Conservation (phyloP, 2,329 filamentous ascomycete species). For the Fonsecaea pedrosoi region DNA sequence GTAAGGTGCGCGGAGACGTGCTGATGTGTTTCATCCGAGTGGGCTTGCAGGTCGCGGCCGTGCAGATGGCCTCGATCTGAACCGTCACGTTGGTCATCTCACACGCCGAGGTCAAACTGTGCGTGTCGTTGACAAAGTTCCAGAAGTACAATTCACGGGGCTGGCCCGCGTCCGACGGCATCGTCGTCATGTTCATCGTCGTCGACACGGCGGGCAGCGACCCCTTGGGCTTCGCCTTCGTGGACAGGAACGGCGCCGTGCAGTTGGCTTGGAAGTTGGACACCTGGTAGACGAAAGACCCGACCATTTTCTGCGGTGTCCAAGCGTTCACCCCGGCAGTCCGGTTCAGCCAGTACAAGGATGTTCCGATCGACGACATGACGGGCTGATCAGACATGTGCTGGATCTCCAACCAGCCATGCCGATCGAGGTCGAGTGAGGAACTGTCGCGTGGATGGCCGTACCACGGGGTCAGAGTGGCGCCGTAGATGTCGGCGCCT, state of each 20-base stretch:
- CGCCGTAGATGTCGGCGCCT: conserved; percentile 24
- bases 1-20: conserved; percentile 24
- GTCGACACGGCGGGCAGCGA: conserved; percentile 12
- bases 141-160: conserved; percentile 24
- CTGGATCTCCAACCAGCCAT: conserved; percentile 19
- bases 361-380: conserved; percentile 25
- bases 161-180: background rate
- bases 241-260: conserved; percentile 21
- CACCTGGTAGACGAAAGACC: conserved; percentile 15
- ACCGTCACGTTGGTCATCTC: conserved; percentile 12
- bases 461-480: conserved; percentile 25
- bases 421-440: conserved; percentile 14
- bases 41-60: conserved; percentile 23
- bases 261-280: conserved; percentile 24
- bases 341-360: conserved; percentile 12
- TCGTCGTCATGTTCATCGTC: conserved; percentile 23
- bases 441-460: conserved; percentile 12
- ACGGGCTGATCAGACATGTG: conserved; percentile 23
- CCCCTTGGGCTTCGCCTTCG: conserved; percentile 12
- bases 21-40: conserved; percentile 21
- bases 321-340: conserved; percentile 1
- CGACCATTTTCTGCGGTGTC: conserved; percentile 23
- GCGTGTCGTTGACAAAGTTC: conserved; percentile 18
- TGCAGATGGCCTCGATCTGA: conserved; percentile 23
- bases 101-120: conserved; percentile 16